Conservation (phyloP, 176 grass and related monocot species). For the Avena atlantica region DNA sequence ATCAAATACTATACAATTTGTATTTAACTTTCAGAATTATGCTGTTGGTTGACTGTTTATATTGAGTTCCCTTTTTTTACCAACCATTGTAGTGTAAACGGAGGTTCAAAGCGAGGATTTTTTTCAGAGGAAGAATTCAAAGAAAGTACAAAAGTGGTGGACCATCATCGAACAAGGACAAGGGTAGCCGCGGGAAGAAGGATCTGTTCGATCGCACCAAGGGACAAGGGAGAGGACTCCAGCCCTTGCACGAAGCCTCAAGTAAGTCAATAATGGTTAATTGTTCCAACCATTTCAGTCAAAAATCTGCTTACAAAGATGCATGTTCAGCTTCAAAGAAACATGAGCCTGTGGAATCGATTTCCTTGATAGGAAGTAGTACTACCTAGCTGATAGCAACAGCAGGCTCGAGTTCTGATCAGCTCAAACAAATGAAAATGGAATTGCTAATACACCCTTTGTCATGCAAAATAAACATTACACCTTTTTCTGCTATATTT, state of each 20-base stretch:
- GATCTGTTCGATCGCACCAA: constrained; percentile 49
- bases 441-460: too few species aligned
- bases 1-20: neutral
- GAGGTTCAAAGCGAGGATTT: constrained; percentile 39
- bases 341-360: neutral
- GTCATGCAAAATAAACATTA: too few species aligned
- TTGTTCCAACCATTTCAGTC: neutral
- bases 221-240: constrained; percentile 35
- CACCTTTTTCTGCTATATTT: too few species aligned
- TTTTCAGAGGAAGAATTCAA: constrained; percentile 63
- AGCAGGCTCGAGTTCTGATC: too few species aligned
- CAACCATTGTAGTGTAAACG: constrained; percentile 31
- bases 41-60: constrained; percentile 2
- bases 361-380: too few species aligned
- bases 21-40: constrained; percentile 18
- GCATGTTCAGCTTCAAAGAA: neutral
- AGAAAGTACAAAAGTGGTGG: constrained; percentile 50
- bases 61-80: neutral
- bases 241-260: constrained; percentile 24
- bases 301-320: constrained; percentile 17
- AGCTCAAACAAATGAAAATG: too few species aligned
- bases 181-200: constrained; percentile 45
- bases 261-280: constrained; percentile 47
- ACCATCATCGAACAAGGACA: constrained; percentile 47
- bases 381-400: too few species aligned